Percentiles rank a stretch among this genome's conserved stretches.
phyloP scores from a whole-genome alignment of 2,329 filamentous ascomycete species.

The Xylariaceae sp. region DNA sequence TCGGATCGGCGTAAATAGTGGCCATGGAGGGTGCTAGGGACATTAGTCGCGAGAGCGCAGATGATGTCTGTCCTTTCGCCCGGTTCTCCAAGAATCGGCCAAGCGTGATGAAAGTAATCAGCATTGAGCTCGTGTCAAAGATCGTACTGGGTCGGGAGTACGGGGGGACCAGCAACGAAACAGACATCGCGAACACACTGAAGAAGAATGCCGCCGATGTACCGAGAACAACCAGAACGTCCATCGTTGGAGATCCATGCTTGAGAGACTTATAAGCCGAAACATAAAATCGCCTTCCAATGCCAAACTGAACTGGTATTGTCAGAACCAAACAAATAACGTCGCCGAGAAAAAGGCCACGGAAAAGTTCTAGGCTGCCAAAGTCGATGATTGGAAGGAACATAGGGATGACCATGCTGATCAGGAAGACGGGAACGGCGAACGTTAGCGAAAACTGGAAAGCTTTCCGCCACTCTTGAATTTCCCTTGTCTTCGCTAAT shows the following conservation, averaged over 20 bases:
- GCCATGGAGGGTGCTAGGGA: slow-evolving; percentile 94
- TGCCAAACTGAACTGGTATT: slow-evolving; percentile 91
- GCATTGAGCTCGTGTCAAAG: slow-evolving; percentile 97
- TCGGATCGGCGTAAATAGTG: slow-evolving; percentile 90
- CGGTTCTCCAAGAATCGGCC: slow-evolving; percentile 89
- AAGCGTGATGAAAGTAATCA: slow-evolving; percentile 91
- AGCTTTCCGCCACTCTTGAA: slow-evolving; percentile 82
- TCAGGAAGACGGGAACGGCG: slow-evolving; percentile 82
- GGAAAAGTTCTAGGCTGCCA: slow-evolving; percentile 59
- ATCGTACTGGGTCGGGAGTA: slow-evolving; percentile 80
- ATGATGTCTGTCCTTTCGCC: slow-evolving; percentile 94
- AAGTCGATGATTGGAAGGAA: slow-evolving; percentile 69
- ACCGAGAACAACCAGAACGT: slow-evolving; percentile 88
- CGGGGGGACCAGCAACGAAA: slow-evolving; percentile 69
- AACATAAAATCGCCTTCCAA: slow-evolving; percentile 88
- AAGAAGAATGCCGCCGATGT: slow-evolving; percentile 97
- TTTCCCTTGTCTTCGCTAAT: slow-evolving; percentile 91
- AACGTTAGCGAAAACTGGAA: slow-evolving; percentile 75
- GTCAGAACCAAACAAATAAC: slow-evolving; percentile 78
- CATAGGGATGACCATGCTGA: slow-evolving; percentile 95
- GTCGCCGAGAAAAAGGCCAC: slow-evolving; percentile 83
- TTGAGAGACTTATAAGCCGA: slow-evolving; percentile 91
- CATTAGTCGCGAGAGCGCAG: slow-evolving; percentile 89
- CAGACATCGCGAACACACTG: slow-evolving; percentile 78
- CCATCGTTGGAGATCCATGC: slow-evolving; percentile 93